phyloP scores from a whole-genome alignment of 208 protist genomes.

The Tritrichomonas foetus region DNA sequence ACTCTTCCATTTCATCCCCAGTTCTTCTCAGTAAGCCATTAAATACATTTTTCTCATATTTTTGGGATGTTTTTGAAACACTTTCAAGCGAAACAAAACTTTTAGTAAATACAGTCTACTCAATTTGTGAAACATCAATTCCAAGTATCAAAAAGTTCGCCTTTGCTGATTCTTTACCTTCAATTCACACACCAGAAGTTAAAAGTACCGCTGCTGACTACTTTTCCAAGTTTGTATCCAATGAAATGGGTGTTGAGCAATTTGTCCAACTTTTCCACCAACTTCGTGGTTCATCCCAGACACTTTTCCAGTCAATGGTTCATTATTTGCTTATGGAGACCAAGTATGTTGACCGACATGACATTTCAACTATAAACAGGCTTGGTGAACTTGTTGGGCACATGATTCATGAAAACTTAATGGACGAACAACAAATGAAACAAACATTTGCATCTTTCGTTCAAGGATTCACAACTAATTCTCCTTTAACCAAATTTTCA shows the following conservation, averaged over 20 bases:
- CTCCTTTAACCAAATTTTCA: background rate
- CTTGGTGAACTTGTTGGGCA: background rate
- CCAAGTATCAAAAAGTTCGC: background rate
- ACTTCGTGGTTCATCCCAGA: no score
- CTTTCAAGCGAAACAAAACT: background rate
- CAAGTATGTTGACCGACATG: background rate
- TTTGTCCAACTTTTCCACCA: background rate
- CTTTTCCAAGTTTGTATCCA: background rate
- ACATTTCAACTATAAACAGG: no score
- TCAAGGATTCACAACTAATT: background rate
- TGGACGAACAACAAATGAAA: background rate
- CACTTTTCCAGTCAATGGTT: background rate
- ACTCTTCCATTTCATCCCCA: background rate
- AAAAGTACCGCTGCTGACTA: background rate
- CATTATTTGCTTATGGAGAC: background rate
- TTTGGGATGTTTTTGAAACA: background rate
- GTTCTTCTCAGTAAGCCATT: background rate
- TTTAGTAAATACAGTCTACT: background rate
- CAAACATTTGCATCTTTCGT: background rate
- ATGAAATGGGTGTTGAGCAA: background rate
- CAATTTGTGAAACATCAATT: background rate
- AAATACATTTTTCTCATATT: background rate
- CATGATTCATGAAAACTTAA: constrained; percentile 1
- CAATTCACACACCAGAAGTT: background rate
- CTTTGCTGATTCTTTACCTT: background rate